Base-by-base conservation (phyloP, 192 early-diverging fungal genomes). In the Ambispora gerdemannii region DNA sequence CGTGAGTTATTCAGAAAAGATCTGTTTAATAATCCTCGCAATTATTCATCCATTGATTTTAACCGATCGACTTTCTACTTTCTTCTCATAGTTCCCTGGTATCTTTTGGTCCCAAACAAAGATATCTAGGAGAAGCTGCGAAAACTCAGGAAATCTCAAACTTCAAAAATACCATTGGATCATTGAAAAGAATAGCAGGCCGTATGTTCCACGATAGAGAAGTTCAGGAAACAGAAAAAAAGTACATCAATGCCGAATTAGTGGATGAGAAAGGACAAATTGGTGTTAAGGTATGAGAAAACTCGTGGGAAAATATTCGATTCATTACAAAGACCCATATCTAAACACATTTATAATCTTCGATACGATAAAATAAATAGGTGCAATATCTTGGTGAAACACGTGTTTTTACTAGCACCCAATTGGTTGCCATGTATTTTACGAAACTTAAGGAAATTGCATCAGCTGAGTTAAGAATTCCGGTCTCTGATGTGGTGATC, bases 81-180 rank as follows among this genome's bases (percentile, higher is more conserved):
- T 30, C 10, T 34, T 66, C 20, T 43, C 2, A 25, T 75, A 92
- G 89, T 66, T 91, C 93, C 19, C 84, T 97, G 75, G 91, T 96
- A 6, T 97, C 95, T 11, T 96, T 98, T 78, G 93, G 94, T 62
- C 82, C 80, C 75, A 98, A 98, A 85, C 93, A 95, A 81, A 88
- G 96, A 77, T 96, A 86, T 77, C 84, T 98, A 52, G 96, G 96
- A 70, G 96, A 98, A 83, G 78, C 89, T 52, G 96, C 95, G 30
- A 97, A 97, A 82, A 96, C 89, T 34, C 88, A 90, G 78, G 95
- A 98, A 80, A 89, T 97, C 76, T 92, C 90, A 77, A 98, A 98
- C 85, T 96, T 96, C 80, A 96, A 96, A 80, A 95, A 95, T 83
- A 98, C 96, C 74, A 86, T 96, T 58, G 80, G 80, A 25, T 83